Evolutionary conservation across 305 asterid genomes (phyloP).

Genomic region (Plantago rigida): DNA sequence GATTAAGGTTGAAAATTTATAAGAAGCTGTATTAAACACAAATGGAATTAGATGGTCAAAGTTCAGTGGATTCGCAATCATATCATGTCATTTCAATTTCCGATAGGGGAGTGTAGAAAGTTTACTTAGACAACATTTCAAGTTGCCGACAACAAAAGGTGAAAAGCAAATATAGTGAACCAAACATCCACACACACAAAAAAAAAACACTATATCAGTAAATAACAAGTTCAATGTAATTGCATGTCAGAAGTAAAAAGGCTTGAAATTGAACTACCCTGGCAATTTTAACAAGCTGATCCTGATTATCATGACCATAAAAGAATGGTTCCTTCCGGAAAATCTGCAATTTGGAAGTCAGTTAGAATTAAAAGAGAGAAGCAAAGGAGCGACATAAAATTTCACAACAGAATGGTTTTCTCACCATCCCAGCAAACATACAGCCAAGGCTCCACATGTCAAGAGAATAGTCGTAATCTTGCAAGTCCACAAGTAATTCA

Average conservation of each 20-base stretch:
- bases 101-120: too few relatives aligned
- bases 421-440: slow-evolving; percentile 85
- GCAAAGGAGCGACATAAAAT: too few relatives aligned
- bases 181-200: too few relatives aligned
- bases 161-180: too few relatives aligned
- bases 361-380: neutral
- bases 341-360: slow-evolving; percentile 34
- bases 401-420: neutral
- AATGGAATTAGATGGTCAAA: too few relatives aligned
- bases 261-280: slow-evolving; percentile 35
- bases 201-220: too few relatives aligned
- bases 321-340: slow-evolving; percentile 88
- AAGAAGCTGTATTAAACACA: too few relatives aligned
- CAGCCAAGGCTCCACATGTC: slow-evolving; percentile 87
- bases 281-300: slow-evolving; percentile 79
- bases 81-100: too few relatives aligned
- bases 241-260: neutral
- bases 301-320: slow-evolving; percentile 82
- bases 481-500: slow-evolving; percentile 71
- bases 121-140: too few relatives aligned
- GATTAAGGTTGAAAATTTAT: too few relatives aligned
- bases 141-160: too few relatives aligned
- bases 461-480: slow-evolving; percentile 71
- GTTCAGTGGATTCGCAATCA: too few relatives aligned
- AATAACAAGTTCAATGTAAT: neutral